phyloP scores from a whole-genome alignment of 805 yeast species.

The Cyberlindnera mississippiensis region DNA sequence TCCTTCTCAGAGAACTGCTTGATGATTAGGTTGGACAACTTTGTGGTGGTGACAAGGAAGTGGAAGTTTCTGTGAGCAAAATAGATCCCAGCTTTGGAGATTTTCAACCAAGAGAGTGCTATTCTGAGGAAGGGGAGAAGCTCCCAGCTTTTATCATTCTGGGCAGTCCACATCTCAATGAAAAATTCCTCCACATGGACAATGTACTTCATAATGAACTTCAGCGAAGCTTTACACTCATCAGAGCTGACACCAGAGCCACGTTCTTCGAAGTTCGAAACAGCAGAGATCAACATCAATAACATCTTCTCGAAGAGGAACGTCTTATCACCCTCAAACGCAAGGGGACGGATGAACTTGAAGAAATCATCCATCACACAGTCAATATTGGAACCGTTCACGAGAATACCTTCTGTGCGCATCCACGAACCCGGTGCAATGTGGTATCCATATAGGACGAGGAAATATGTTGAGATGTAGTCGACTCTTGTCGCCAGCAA shows the following conservation, averaged over 20 bases:
- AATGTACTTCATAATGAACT: constrained; percentile 40
- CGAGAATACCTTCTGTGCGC: constrained; percentile 23
- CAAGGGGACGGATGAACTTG: constrained; percentile 20
- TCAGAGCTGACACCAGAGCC: constrained; percentile 5
- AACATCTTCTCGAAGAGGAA: constrained; percentile 32
- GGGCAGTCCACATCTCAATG: constrained; percentile 29
- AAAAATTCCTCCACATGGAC: constrained; percentile 31
- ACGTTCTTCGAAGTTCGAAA: constrained; percentile 23
- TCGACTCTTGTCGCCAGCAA: constrained; percentile 16
- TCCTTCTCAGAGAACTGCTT: constrained; percentile 9
- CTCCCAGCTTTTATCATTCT: constrained; percentile 17
- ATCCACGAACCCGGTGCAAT: constrained; percentile 41
- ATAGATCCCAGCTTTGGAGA: constrained; percentile 40
- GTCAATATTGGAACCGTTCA: constrained; percentile 29
- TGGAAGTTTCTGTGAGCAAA: constrained; percentile 30
- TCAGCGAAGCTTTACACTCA: constrained; percentile 28
- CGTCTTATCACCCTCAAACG: constrained; percentile 10
- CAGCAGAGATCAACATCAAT: constrained; percentile 36
- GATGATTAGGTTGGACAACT: constrained; percentile 29
- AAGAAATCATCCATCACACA: constrained; percentile 33
- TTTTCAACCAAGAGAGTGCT: constrained; percentile 53
- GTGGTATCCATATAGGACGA: constrained; percentile 40
- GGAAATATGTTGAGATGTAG: constrained; percentile 22
- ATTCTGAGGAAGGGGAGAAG: constrained; percentile 43
- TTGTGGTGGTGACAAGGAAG: constrained; percentile 31